phyloP scores from a whole-genome alignment of 805 yeast species.

The Starmerella stellata region DNA sequence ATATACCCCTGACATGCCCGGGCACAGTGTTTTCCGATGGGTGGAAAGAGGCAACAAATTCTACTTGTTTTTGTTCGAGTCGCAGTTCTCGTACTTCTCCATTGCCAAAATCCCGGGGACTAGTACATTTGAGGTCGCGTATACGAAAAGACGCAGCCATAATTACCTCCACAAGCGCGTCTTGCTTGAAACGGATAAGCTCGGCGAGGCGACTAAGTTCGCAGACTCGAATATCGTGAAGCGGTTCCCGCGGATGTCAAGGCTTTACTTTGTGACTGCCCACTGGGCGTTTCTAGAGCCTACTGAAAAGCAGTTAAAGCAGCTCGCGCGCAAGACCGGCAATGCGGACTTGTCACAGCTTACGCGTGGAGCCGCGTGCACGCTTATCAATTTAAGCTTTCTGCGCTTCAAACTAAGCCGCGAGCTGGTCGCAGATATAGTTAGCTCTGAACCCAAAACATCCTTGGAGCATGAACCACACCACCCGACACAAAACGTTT shows the following conservation, averaged over 20 bases:
- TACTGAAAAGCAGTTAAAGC: neutral
- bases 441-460: neutral
- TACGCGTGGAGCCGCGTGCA: slow-evolving; percentile 10
- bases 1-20: slow-evolving; percentile 10
- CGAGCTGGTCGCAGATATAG: slow-evolving; percentile 1
- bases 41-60: slow-evolving; percentile 2
- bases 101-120: no score
- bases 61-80: slow-evolving; percentile 8
- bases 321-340: neutral
- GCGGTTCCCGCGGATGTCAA: neutral
- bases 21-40: slow-evolving; percentile 11
- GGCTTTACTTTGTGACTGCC: neutral
- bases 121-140: neutral
- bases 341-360: neutral
- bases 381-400: slow-evolving; percentile 8
- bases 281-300: neutral
- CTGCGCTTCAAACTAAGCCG: slow-evolving; percentile 9
- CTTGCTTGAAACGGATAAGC: neutral
- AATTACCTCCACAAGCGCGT: neutral
- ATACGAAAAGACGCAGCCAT: neutral
- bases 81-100: neutral
- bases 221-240: neutral
- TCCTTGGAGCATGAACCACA: no score
- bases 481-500: no score
- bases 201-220: slow-evolving; percentile 1